Evolutionary conservation across 495 filamentous ascomycete species (phyloP), one percentile per base, ranked within the genome.

Genomic region (Parachaetomium inaequale): DNA sequence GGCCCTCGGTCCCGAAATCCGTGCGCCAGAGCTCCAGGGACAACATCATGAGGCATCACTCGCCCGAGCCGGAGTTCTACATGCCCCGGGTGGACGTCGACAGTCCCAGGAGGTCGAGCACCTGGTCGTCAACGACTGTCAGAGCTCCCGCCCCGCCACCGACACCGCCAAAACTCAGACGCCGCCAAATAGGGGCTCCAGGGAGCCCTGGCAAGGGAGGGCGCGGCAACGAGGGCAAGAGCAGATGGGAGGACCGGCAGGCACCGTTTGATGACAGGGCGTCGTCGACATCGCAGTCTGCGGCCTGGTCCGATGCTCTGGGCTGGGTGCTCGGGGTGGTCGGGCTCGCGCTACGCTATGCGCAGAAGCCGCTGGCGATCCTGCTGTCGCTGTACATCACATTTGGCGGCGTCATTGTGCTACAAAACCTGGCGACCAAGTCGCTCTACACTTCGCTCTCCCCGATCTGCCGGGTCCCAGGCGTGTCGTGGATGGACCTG

Each of bases 381-480:
- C 50, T 82, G 5, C 63, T 87, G 5, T 80, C 83, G 8, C 21
- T 82, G 50, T 88, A 81, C 61, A 59, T 86, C 11, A 68, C 76
- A 3, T 71, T 81, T 62, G 81, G 82, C 52, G 65, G 78, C 7
- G 34, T 79, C 19, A 72, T 83, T 50, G 66, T 85, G 42, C 72
- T 76, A 34, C 75, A 79, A 21, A 84, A 84, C 62, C 74, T 84
- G 63, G 61, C 85, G 15, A 79, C 79, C 14, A 76, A 68, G 42
- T 78, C 80, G 3, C 61, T 81, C 55, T 71, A 75, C 49, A 75
- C 77, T 25, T 79, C 78, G 34, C 62, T 91, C n/a, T 82, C 81
- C 11, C 87, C 88, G 0, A 42, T 91, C 25, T 91, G 88, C 66
- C 76, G 77, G 21, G 71, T 92, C 2, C 88, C 89, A 0, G 86